Evolutionary conservation across 129 eudicot genomes (phyloP), one percentile per base, ranked within the genome.

Genomic region (Artemisia annua): DNA sequence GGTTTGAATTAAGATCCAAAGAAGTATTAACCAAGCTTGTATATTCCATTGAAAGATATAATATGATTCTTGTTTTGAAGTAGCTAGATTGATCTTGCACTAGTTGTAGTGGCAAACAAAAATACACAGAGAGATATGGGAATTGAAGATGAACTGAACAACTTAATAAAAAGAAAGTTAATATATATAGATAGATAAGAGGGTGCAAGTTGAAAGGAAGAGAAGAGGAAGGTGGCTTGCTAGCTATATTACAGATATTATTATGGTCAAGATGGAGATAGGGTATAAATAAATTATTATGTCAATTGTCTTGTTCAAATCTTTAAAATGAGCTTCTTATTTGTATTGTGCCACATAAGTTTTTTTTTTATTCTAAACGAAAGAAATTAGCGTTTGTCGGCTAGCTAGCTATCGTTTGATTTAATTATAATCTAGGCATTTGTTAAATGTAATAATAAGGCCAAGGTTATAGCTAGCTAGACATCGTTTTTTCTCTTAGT

Each of bases 11-110:
- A 8, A 91, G 96, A 91, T 91, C 91, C 86, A 90, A 85, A 26
- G 97, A 88, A 73, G 96, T 87, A 53, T 94, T 83, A 67, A 94
- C 87, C 79, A 86, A 81, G 71, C 87, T 83, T 11, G 90, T 84
- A 70, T 82, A 90, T 77, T 90, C 99, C 99, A 94, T 94, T 63
- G 70, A 61, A 67, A 32, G 11, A 16, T 14, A 35, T 9, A 1
- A 1, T 1, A 11, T 52, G 9, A 52, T 18, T 16, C 16, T 56
- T 55, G 57, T 66, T 28, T 46, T 16, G 66, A 48, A 59, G 35
- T 62, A 69, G 60, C n/a, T 49, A 8, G 64, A 55, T 64, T 19
- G 69, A 82, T 62, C 74, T 67, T 52, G 56, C 28, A 54, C 30
- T 58, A 59, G 61, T 11, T 79, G 66, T 51, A 32, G 67, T n/a